These are phyloP conservation scores for Aethionema arabicum DNA, from an alignment of 345 rosid species.

Conservation along the genomic window DNA sequence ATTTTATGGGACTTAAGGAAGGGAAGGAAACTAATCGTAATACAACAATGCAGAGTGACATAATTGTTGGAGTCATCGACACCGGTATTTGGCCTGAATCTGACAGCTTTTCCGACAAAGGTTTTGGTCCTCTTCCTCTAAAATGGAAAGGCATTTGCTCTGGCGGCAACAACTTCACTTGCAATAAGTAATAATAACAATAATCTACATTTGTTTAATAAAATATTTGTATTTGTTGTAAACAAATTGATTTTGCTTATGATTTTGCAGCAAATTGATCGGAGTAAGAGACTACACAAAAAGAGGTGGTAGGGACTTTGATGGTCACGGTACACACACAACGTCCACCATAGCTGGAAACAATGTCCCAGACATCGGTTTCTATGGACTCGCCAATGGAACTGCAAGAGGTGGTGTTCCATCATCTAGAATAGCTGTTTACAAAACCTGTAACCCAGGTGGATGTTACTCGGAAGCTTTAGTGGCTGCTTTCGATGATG, in stretches of 20 bases:
- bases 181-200: constrained; percentile 46
- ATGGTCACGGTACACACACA: constrained; percentile 50
- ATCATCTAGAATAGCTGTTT: constrained; percentile 46
- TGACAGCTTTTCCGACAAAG: constrained; percentile 45
- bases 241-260: too few relatives aligned
- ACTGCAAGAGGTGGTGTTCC: constrained; percentile 52
- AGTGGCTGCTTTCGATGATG: constrained; percentile 44
- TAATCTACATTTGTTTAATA: too few relatives aligned
- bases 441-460: constrained; percentile 24
- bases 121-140: constrained; percentile 49
- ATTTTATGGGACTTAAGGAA: constrained; percentile 47
- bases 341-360: constrained; percentile 60
- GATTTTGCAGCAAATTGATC: constrained; percentile 27
- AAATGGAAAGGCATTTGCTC: constrained; percentile 52
- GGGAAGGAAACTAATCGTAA: constrained; percentile 12
- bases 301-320: constrained; percentile 25
- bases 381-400: constrained; percentile 49
- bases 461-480: constrained; percentile 16
- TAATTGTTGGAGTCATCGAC: constrained; percentile 43
- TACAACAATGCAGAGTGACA: constrained; percentile 31
- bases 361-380: constrained; percentile 32
- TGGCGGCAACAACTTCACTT: constrained; percentile 45
- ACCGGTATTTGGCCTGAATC: constrained; percentile 51
- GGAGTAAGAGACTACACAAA: constrained; percentile 35
- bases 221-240: too few relatives aligned